Evolutionary conservation across 768 basidiomycete genomes (phyloP), one percentile per base, ranked within the genome.

Genomic region (Leccinum disarticulatum): DNA sequence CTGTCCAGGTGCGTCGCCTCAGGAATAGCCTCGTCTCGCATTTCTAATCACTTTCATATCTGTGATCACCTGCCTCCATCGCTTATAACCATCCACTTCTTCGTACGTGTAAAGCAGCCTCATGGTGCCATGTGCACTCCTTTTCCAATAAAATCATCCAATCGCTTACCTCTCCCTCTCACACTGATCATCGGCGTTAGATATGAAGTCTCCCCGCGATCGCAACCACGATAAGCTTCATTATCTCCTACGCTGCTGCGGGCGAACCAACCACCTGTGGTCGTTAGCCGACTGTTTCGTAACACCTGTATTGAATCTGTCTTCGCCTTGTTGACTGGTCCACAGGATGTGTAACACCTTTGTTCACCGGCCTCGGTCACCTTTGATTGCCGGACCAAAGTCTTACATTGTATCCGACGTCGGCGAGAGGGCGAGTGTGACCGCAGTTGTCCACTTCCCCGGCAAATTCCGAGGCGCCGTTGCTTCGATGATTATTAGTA

Each of bases 341-440:
- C 33, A 60, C 58, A 46, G 59, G 38, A 43, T 43, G 13, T 22
- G 35, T 35, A 6, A 13, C 35, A 35, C 35, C 35, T 17, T 28
- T 14, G 13, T 35, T 52, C 56, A 31, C 52, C 59, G 66, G 65
- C 59, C 41, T 27, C 63, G 54, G 56, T 54, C 19, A 55, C 48
- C 36, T 15, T 7, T 48, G 27, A 43, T 48, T 35, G 27, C 61
- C 61, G 61, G 9, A 15, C 28, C 38, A 5, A 25, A 25, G 25
- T 25, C 2, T 25, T 25, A 25, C 25, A 25, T n/a, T 1, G 10
- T 1, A 31, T 31, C 31, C 31, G 10, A 4, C 10, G 11, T 31
- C 10, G 30, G 27, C 25, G 3, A 3, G 3, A 3, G 3, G 25
- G 25, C 25, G n/a, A n/a, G n/a, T n/a, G 25, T 3, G 30, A 31